Base-by-base conservation (phyloP, 139 green algal genomes). In the Astrephomene gubernaculifera region DNA sequence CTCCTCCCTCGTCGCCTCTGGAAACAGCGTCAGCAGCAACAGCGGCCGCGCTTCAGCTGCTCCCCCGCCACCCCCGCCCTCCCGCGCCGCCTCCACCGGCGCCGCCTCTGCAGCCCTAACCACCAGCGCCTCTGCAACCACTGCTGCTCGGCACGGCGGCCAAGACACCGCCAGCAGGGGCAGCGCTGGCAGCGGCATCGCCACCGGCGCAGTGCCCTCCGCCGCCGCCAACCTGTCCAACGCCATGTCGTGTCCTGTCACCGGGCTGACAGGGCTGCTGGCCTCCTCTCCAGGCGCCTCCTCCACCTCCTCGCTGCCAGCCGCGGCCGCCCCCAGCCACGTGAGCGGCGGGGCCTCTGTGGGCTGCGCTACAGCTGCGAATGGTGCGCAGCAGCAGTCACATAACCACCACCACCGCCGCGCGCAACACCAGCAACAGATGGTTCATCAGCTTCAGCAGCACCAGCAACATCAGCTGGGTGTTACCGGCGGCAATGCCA, bases 371-470 rank as follows among this genome's bases (percentile, higher is more conserved):
- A n/a, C n/a, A n/a, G n/a, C n/a, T n/a, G n/a, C n/a, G n/a, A n/a
- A n/a, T n/a, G n/a, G n/a, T n/a, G n/a, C 41, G n/a, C 45, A 49
- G 71, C n/a, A 44, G 24, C 68, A 75, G 31, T 72, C 65, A 72
- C 29, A 70, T 6, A 49, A 21, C 19, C 71, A 57, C 43, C 45
- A 33, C 44, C 25, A 45, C 44, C 33, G 29, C 45, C 10, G n/a
- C 12, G 57, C 27, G 45, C 71, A 80, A 45, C 71, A 65, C 45
- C 71, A 65, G 39, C 68, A 74, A 36, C 72, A 81, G 72, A 17
- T 24, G 41, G 29, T 39, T 27, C 70, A 41, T 1, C 70, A 78
- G 9, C 43, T 41, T 22, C 43, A 60, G 70, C 68, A 74, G 35
- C 29, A 31, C 27, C 53, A 67, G 53, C 72, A 81, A 0, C 52